These are phyloP conservation scores for Ceratobasidium papillatum DNA, from an alignment of 1,284 basidiomycete genomes.

Conservation along the genomic window DNA sequence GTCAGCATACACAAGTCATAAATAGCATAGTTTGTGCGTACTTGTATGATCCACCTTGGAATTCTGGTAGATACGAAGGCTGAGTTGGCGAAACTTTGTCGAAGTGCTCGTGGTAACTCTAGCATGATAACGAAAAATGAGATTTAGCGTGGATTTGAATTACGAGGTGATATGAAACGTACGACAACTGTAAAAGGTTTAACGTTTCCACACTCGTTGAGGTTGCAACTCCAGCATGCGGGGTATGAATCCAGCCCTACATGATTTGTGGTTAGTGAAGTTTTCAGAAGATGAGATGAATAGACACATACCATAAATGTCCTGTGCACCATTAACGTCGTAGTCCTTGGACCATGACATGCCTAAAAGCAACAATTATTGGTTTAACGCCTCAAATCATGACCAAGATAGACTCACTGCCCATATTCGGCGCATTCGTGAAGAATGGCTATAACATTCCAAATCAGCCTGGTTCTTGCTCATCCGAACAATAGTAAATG, in stretches of 20 bases:
- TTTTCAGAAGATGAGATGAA: not conserved
- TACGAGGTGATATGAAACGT: not conserved
- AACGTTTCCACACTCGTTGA: conserved; percentile 38
- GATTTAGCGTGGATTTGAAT: no score
- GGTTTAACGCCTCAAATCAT: not conserved
- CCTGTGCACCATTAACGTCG: conserved; percentile 36
- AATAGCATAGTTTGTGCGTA: not conserved
- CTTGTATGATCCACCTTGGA: conserved; percentile 43
- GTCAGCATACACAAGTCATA: not conserved
- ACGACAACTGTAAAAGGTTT: conserved; percentile 40
- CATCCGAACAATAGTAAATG: not conserved
- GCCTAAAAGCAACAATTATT: not conserved
- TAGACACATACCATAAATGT: conserved; percentile 33
- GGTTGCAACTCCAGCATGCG: conserved; percentile 42
- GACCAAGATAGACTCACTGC: not conserved
- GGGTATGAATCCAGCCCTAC: conserved; percentile 40
- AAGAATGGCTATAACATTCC: conserved; percentile 25
- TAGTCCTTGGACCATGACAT: conserved; percentile 43
- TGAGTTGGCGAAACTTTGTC: conserved; percentile 39
- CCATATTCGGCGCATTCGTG: conserved; percentile 41
- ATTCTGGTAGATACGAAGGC: conserved; percentile 41
- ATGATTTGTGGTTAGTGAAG: not conserved
- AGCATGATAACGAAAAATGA: no score
- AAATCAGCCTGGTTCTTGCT: not conserved
- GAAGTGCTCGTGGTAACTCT: conserved; percentile 36